Conservation (phyloP, 139 green algal genomes). For the Zygnema cylindricum region DNA sequence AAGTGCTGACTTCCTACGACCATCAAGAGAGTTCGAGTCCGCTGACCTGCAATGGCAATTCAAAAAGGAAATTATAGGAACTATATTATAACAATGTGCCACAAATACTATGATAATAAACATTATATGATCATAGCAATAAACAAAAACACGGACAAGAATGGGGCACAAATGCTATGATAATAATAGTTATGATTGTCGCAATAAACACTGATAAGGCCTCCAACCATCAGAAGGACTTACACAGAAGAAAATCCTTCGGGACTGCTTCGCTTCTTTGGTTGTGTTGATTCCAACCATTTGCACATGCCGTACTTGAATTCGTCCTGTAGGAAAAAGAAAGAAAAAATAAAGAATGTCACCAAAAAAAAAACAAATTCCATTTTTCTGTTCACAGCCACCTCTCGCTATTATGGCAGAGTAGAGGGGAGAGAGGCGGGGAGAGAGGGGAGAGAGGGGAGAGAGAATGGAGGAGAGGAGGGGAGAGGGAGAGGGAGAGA, state of each 20-base stretch:
- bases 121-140: slow-evolving; percentile 1
- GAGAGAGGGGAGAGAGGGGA: background rate
- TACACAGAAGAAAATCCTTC: slow-evolving; percentile 3
- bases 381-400: no score
- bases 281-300: background rate
- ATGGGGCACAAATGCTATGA: no score
- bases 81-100: background rate
- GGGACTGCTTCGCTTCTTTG: background rate
- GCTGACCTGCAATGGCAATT: no score
- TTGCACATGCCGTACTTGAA: background rate
- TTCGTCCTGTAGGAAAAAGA: background rate
- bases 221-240: slow-evolving; percentile 13
- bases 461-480: background rate
- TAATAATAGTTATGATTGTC: no score
- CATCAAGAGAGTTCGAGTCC: no score
- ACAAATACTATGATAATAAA: background rate
- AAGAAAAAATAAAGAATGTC: background rate
- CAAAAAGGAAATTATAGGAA: slow-evolving; percentile 1
- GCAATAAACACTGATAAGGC: no score
- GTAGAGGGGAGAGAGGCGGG: background rate
- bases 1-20: no score
- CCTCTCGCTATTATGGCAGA: background rate
- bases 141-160: no score
- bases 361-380: background rate
- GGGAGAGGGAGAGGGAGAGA: background rate